phyloP scores from a whole-genome alignment of 2,329 filamentous ascomycete species.

The Hawksworthiomyces lignivorus region DNA sequence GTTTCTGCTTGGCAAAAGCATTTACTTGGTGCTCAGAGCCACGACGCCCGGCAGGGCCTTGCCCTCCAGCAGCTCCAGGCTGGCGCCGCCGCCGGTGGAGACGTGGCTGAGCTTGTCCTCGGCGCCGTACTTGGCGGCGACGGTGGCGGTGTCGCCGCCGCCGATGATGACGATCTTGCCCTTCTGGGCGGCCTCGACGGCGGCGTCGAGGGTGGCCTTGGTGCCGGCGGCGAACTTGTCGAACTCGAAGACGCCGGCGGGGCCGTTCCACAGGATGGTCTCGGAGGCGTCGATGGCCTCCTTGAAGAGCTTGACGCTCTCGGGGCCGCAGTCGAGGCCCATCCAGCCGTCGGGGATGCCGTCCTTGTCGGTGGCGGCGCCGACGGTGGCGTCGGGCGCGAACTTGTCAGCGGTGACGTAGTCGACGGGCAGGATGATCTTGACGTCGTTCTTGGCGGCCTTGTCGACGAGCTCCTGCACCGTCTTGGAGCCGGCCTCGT shows the following conservation, averaged over 20 bases:
- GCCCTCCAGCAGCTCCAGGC: constrained; percentile 92
- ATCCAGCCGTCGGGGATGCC: constrained; percentile 97
- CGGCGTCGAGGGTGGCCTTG: constrained; percentile 84
- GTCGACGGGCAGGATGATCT: constrained; percentile 89
- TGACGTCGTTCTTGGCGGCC: constrained; percentile 92
- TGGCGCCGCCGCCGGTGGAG: constrained; percentile 91
- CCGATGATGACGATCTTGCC: constrained; percentile 98
- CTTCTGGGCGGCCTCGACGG: constrained; percentile 62
- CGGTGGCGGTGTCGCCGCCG: constrained; percentile 94
- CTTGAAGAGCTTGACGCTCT: constrained; percentile 85
- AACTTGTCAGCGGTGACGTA: constrained; percentile 97
- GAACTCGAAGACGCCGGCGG: constrained; percentile 94
- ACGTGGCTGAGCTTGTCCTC: constrained; percentile 98
- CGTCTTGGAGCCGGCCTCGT: constrained; percentile 88
- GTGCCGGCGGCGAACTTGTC: constrained; percentile 89
- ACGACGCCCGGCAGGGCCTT: constrained; percentile 93
- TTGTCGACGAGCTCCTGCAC: constrained; percentile 83
- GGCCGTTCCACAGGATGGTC: constrained; percentile 99
- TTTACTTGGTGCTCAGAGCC: constrained; percentile 75
- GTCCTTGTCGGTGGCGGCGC: constrained; percentile 73
- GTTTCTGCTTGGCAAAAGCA: constrained; percentile 4
- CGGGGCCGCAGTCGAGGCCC: constrained; percentile 88
- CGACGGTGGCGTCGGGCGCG: constrained; percentile 70
- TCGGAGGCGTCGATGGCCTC: constrained; percentile 77
- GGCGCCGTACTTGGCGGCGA: constrained; percentile 92